Percentiles rank a stretch among this genome's conserved stretches.
Conservation (phyloP, 2,329 filamentous ascomycete genomes). For the Ilyonectria robusta region DNA sequence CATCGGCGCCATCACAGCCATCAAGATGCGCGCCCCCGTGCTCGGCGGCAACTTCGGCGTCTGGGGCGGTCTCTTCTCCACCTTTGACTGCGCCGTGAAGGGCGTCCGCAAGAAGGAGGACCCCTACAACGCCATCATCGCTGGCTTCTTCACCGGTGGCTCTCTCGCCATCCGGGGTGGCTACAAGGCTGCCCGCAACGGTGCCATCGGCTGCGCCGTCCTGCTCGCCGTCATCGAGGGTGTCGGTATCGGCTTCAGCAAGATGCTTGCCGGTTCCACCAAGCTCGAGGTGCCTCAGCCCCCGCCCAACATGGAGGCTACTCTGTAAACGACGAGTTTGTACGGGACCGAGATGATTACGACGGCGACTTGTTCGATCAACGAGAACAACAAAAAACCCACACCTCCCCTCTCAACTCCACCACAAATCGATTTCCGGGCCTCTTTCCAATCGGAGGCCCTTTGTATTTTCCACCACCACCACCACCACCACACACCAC, state of each 20-base stretch:
- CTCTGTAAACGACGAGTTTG: constrained; percentile 43
- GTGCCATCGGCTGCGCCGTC: constrained; percentile 95
- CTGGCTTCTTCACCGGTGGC: constrained; percentile 96
- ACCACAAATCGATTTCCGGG: constrained; percentile 34
- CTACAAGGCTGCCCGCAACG: constrained; percentile 91
- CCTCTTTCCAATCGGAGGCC: constrained; percentile 17
- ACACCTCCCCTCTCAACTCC: constrained; percentile 45
- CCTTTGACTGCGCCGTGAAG: constrained; percentile 97
- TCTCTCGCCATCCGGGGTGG: constrained; percentile 93
- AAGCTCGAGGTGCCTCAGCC: constrained; percentile 75
- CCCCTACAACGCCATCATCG: constrained; percentile 97
- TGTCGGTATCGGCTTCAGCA: constrained; percentile 94
- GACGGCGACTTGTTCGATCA: constrained; percentile 29
- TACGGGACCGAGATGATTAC: constrained; percentile 20
- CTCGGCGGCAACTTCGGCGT: constrained; percentile 98
- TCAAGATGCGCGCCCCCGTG: constrained; percentile 97
- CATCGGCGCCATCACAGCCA: constrained; percentile 95
- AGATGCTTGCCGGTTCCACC: constrained; percentile 93
- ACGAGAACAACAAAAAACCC: constrained; percentile 5
- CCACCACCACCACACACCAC: neutral
- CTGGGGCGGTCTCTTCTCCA: constrained; percentile 96
- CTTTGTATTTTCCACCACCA: constrained; percentile 40
- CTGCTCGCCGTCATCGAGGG: constrained; percentile 97
- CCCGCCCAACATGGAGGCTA: constrained; percentile 50
- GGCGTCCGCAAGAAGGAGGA: constrained; percentile 96